A percentile compares a stretch with the other conserved stretches of the same genome.
These are phyloP conservation scores for Scortechinia acanthostroma DNA, from an alignment of 2,329 filamentous ascomycete genomes.

Conservation along the genomic window DNA sequence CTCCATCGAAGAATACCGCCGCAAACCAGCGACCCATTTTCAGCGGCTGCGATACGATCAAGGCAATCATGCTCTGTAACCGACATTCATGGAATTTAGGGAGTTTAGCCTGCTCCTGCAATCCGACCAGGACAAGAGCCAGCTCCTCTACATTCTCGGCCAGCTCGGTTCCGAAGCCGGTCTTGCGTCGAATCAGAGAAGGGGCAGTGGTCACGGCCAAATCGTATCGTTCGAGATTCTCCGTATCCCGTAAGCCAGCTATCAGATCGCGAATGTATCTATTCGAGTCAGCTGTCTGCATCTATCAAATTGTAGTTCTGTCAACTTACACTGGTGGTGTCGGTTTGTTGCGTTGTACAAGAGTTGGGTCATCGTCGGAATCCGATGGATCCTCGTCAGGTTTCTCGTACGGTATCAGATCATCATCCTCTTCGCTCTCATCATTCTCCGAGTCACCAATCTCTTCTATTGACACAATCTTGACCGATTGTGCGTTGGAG, in stretches of 20 bases:
- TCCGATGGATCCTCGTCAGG: slow-evolving; percentile 84
- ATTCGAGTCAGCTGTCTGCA: neutral
- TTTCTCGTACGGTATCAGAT: slow-evolving; percentile 73
- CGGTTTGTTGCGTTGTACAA: slow-evolving; percentile 76
- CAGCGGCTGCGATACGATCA: slow-evolving; percentile 70
- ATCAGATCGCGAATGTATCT: slow-evolving; percentile 79
- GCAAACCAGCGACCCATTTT: slow-evolving; percentile 80
- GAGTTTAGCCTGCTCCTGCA: slow-evolving; percentile 81
- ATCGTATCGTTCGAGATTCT: slow-evolving; percentile 78
- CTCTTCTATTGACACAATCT: neutral
- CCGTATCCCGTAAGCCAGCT: slow-evolving; percentile 68
- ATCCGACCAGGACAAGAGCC: slow-evolving; percentile 66
- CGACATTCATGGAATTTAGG: slow-evolving; percentile 70
- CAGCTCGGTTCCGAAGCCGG: slow-evolving; percentile 81
- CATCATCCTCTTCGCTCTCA: slow-evolving; percentile 45
- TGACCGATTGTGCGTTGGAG: neutral
- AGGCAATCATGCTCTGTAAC: slow-evolving; percentile 73
- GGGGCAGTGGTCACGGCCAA: slow-evolving; percentile 74
- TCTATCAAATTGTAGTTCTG: neutral
- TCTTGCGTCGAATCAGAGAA: slow-evolving; percentile 77
- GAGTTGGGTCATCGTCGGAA: slow-evolving; percentile 84
- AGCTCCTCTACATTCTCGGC: slow-evolving; percentile 77
- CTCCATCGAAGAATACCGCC: slow-evolving; percentile 80
- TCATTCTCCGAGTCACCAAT: slow-evolving; percentile 5
- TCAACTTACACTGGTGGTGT: slow-evolving; percentile 60